Conservation (phyloP, 345 rosid genomes). For the Kernera saxatilis region DNA sequence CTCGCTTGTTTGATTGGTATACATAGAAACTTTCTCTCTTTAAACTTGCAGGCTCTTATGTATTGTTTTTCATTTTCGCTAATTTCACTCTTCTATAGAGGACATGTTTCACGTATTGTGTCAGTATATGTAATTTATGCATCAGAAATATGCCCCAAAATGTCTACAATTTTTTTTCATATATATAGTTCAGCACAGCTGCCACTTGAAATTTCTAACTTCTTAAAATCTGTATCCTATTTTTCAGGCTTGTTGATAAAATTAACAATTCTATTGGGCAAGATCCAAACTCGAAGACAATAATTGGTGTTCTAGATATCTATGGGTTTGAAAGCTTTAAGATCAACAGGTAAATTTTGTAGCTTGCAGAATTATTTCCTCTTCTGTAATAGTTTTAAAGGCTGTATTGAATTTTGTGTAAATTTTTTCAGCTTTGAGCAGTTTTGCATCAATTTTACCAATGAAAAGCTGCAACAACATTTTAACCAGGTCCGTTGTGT, state of each 20-base stretch:
- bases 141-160: not conserved
- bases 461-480: slow-evolving; percentile 98
- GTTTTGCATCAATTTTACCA: slow-evolving; percentile 97
- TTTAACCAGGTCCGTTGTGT: slow-evolving; percentile 80
- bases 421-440: slow-evolving; percentile 73
- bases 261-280: slow-evolving; percentile 94
- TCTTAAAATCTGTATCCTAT: not conserved
- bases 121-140: not conserved
- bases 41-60: not conserved
- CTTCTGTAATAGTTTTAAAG: not conserved
- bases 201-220: not conserved
- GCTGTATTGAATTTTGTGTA: slow-evolving; percentile 23
- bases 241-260: slow-evolving; percentile 91
- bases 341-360: slow-evolving; percentile 66
- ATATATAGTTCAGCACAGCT: not conserved
- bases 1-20: slow-evolving; percentile 98
- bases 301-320: slow-evolving; percentile 98
- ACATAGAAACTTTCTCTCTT: slow-evolving; percentile 14
- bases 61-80: slow-evolving; percentile 1
- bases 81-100: not conserved
- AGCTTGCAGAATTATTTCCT: slow-evolving; percentile 22
- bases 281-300: slow-evolving; percentile 93
- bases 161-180: not conserved
- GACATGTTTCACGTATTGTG: slow-evolving; percentile 1
- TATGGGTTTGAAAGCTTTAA: slow-evolving; percentile 99